Evolutionary conservation across 495 filamentous ascomycete genomes (phyloP).

Genomic region (Chaetomium cochliodes): DNA sequence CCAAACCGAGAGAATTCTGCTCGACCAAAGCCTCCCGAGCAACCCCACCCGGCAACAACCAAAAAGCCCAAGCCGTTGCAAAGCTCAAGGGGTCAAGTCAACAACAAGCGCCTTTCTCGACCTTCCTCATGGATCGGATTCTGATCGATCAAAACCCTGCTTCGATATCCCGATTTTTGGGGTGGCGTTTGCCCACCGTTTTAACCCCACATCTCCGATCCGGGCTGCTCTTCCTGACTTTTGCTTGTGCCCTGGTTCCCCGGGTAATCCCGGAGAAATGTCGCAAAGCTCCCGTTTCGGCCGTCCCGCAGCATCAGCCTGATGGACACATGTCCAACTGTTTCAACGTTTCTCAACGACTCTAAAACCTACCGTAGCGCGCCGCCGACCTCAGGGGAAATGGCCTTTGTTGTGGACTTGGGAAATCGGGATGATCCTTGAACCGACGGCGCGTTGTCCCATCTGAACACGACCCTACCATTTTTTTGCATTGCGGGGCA

Average conservation of each 20-base stretch:
- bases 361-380: no score
- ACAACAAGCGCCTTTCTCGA: neutral
- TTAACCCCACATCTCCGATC: constrained; percentile 1
- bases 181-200: neutral
- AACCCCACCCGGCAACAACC: constrained; percentile 22
- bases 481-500: no score
- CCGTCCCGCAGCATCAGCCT: neutral
- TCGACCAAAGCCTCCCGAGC: constrained; percentile 24
- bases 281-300: constrained; percentile 15
- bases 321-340: neutral
- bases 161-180: neutral
- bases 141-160: neutral
- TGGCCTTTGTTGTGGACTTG: no score
- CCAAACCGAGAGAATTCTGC: constrained; percentile 20
- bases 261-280: constrained; percentile 32
- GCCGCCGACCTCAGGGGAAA: no score
- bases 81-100: neutral
- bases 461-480: no score
- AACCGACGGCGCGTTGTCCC: no score
- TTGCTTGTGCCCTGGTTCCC: constrained; percentile 8
- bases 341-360: neutral
- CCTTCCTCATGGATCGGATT: neutral
- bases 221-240: no score
- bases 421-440: no score
- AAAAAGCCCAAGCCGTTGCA: constrained; percentile 9